Base-by-base conservation (phyloP, 2,329 filamentous ascomycete genomes). In the Onygenales sp. region DNA sequence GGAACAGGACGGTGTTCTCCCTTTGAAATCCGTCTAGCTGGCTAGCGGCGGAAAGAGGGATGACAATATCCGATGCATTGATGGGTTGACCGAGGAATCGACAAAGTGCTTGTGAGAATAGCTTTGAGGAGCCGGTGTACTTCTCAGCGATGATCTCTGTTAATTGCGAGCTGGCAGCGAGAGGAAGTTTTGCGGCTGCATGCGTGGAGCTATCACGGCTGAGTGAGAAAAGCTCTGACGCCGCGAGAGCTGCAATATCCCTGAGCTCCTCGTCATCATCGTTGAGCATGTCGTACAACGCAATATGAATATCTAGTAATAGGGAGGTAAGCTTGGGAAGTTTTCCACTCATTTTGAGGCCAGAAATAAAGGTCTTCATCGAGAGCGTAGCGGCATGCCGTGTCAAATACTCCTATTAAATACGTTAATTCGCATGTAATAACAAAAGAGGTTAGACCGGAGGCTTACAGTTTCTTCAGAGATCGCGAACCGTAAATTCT, bases 231-330 rank as follows among this genome's bases (percentile, higher is more conserved):
- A 71, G 53, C 58, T 63, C 65, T 3, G 70, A 73, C 11, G 68
- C 66, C 2, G 66, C 65, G 5, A 63, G 58, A 6, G 72, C 80
- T 7, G 84, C 85, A 1, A 80, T 67, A 36, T 85, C 79, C 44
- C 92, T 82, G 58, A 96, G 80, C 54, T 96, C 90, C 57, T 95
- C 89, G 64, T 97, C 92, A 64, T 97, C 92, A 64, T 97, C 93
- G 64, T 88, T 87, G 4, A 95, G 77, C 45, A 83, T 76, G 64
- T 89, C 84, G 68, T 93, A 91, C 1, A 92, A 72, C 3, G 84
- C 75, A 5, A 89, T 66, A 50, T 86, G 78, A 33, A 81, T 72
- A 1, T 80, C 72, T 1, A 89, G 67, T 36, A 81, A 71, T 11
- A 57, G 53, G 58, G 44, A 58, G 56, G 55, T 63, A 57, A 56